Conservation (phyloP, 495 filamentous ascomycete species). For the Penicillium robsamsonii region DNA sequence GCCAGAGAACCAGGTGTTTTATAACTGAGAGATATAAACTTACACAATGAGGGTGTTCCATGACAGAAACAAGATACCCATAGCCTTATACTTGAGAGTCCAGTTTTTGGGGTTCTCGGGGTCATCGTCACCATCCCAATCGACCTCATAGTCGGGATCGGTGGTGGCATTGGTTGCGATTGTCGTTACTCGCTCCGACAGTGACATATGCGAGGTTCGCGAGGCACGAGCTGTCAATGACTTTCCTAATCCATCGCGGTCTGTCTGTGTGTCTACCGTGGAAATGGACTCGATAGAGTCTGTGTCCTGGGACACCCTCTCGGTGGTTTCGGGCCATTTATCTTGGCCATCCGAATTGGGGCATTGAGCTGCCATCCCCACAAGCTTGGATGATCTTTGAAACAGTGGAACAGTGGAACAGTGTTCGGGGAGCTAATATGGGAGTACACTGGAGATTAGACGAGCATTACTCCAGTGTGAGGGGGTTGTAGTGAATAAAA, state of each 20-base stretch:
- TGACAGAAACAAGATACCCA: conserved; percentile 62
- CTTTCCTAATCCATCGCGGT: conserved; percentile 29
- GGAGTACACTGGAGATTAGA: not conserved
- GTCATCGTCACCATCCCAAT: conserved; percentile 63
- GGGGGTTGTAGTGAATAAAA: not conserved
- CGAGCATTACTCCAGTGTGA: not conserved
- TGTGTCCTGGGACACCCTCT: conserved; percentile 20
- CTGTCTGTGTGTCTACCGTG: conserved; percentile 32
- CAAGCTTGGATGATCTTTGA: not conserved
- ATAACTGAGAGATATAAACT: conserved; percentile 16
- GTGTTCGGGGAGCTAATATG: not conserved
- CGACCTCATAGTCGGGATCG: conserved; percentile 71
- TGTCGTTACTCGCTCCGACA: conserved; percentile 47
- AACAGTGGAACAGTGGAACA: not conserved
- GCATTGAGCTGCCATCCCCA: conserved; percentile 22
- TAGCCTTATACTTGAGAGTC: conserved; percentile 63
- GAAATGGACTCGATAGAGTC: conserved; percentile 34
- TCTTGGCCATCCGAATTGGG: conserved; percentile 19
- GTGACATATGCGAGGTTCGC: conserved; percentile 26
- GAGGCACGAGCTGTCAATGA: conserved; percentile 27
- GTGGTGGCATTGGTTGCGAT: conserved; percentile 57
- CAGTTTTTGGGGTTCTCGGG: conserved; percentile 74
- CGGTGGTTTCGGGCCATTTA: conserved; percentile 27
- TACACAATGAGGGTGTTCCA: conserved; percentile 69
- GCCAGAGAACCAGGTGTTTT: not conserved